These are phyloP conservation scores for Venturia nashicola DNA, from an alignment of 2,329 filamentous ascomycete genomes.

Conservation along the genomic window DNA sequence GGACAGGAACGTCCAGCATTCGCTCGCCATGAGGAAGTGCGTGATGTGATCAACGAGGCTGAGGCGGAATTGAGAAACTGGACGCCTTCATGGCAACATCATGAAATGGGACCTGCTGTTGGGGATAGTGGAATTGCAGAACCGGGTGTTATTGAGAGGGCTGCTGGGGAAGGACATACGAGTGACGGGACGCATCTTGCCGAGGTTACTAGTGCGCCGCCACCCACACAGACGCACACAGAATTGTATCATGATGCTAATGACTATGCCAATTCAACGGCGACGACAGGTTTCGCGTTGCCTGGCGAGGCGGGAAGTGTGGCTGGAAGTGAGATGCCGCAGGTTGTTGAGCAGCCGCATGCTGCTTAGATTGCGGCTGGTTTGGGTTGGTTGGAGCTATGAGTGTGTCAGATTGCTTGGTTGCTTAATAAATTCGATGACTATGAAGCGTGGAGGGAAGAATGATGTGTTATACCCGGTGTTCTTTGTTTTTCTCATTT, in stretches of 20 bases:
- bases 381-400: background rate
- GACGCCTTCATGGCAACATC: slow-evolving; percentile 1
- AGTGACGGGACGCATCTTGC: background rate
- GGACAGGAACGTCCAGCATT: slow-evolving; percentile 67
- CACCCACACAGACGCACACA: background rate
- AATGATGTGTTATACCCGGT: background rate
- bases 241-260: background rate
- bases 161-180: background rate
- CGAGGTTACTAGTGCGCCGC: background rate
- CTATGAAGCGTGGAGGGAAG: background rate
- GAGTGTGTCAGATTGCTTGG: background rate
- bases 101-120: background rate
- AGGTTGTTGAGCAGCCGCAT: background rate
- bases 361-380: background rate
- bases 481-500: background rate
- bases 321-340: background rate
- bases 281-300: background rate
- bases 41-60: slow-evolving; percentile 82
- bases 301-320: background rate
- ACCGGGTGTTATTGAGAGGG: background rate
- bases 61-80: slow-evolving; percentile 58
- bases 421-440: background rate
- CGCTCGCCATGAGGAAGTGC: slow-evolving; percentile 51
- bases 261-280: background rate
- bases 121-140: background rate